Base-by-base conservation (phyloP, 257 asterid genomes). In the Avicennia marina region DNA sequence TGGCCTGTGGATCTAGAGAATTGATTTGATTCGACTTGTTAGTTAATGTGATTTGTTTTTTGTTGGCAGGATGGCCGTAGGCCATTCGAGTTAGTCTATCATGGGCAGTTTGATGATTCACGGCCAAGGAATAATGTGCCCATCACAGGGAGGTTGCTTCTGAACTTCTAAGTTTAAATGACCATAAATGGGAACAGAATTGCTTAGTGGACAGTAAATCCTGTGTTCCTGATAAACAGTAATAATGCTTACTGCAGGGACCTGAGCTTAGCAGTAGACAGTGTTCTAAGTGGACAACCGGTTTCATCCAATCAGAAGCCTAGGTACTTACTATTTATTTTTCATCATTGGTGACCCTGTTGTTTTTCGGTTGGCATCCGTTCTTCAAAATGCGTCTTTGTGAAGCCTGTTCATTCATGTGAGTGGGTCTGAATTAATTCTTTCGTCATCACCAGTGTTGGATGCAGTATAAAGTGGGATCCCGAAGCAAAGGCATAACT, bases 391-490 rank as follows among this genome's bases (percentile, higher is more conserved):
- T 40, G 58, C 58, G 2, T 17, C 58, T 47, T 48, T 13, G 48
- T 7, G 45, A 52, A 21, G 39, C 39, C 54, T 29, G 44, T 52
- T 59, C 21, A 45, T 16, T 24, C 3, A 36, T 12, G 41, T 34
- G 48, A 50, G 7, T 16, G 16, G 32, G 26, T 13, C 64, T 72
- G 20, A 73, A 50, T 44, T 36, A 46, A 12, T 11, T 44, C 18
- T 63, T 61, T 47, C 22, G 62, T 38, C 62, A 18, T 46, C 45
- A 31, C 66, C 62, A 89, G 97, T 53, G 81, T 84, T 58, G 95
- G 97, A 39, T 90, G 97, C 90, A 84, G 96, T 63, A 87, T 90
- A 66, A 90, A 90, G 70, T 90, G 97, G 97, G 75, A 80, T 69
- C 95, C 97, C 11, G 65, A 70, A 46, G 67, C 46, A 25, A 59